Evolutionary conservation across 1,284 basidiomycete genomes (phyloP).

Genomic region (Tylopilus sp.): DNA sequence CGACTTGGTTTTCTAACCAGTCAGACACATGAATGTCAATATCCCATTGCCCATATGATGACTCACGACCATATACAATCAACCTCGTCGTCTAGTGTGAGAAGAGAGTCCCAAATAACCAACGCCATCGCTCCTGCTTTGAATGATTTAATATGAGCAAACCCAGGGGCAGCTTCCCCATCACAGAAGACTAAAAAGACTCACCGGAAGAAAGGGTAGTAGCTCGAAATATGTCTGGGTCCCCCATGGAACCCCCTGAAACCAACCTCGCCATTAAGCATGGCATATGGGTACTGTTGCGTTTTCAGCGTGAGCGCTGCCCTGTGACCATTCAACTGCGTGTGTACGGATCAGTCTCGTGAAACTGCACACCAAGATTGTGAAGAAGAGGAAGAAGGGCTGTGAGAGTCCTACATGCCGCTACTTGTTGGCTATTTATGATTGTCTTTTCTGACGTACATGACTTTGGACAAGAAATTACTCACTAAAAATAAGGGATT

Average conservation of each 20-base stretch:
- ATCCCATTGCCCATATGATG: background rate
- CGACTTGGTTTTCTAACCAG: constrained; percentile 15
- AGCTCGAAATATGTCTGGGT: constrained; percentile 9
- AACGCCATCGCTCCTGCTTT: constrained; percentile 23
- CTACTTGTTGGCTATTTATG: background rate
- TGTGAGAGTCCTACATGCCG: background rate
- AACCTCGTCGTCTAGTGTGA: constrained; percentile 31
- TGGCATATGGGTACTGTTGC: constrained; percentile 1
- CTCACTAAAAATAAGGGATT: background rate
- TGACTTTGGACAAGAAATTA: background rate
- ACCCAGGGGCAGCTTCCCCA: background rate
- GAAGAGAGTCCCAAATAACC: constrained; percentile 28
- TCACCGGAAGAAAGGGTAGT: constrained; percentile 25
- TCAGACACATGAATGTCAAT: background rate
- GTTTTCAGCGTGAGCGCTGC: background rate
- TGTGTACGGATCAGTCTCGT: background rate
- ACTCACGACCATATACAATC: constrained; percentile 35
- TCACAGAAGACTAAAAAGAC: constrained; percentile 2
- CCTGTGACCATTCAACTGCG: background rate
- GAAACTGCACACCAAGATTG: background rate
- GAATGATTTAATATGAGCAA: background rate
- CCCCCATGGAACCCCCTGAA: background rate
- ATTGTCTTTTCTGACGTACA: background rate
- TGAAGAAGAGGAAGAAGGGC: background rate
- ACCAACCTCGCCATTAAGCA: constrained; percentile 11